A percentile compares a stretch with the other conserved stretches of the same genome.
Conservation (phyloP, 169 alveolate species). For the Cryptosporidium canis region DNA sequence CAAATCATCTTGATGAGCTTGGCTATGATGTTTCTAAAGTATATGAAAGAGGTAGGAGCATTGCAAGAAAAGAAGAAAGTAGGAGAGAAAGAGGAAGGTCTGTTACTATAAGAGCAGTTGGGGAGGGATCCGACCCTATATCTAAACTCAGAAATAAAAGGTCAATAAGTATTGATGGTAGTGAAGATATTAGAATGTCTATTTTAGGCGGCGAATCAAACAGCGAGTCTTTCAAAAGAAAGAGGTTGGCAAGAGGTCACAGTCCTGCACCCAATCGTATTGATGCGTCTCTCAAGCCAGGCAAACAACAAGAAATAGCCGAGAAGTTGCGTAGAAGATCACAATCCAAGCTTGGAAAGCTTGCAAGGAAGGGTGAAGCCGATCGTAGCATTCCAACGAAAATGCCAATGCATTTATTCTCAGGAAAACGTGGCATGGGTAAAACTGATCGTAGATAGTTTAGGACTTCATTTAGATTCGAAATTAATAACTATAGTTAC, state of each 20-base stretch:
- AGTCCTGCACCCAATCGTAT: slow-evolving; percentile 66
- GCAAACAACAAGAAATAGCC: slow-evolving; percentile 76
- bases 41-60: slow-evolving; percentile 59
- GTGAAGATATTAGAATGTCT: slow-evolving; percentile 15
- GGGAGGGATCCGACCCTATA: neutral
- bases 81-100: slow-evolving; percentile 68
- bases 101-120: slow-evolving; percentile 28
- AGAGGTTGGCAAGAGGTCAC: slow-evolving; percentile 73
- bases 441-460: slow-evolving; percentile 90
- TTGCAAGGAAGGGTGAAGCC: slow-evolving; percentile 87
- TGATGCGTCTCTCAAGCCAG: slow-evolving; percentile 62
- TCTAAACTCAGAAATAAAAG: slow-evolving; percentile 19
- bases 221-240: slow-evolving; percentile 47
- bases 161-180: neutral
- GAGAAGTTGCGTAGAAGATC: slow-evolving; percentile 73
- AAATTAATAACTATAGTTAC: neutral
- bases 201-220: neutral
- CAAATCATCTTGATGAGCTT: slow-evolving; percentile 32
- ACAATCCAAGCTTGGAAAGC: slow-evolving; percentile 75
- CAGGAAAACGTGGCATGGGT: slow-evolving; percentile 97
- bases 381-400: slow-evolving; percentile 89
- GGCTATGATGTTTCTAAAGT: slow-evolving; percentile 40
- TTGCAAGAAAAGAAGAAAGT: slow-evolving; percentile 42
- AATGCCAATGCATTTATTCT: slow-evolving; percentile 93
- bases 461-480: neutral